These are phyloP conservation scores for Emericellopsis atlantica DNA, from an alignment of 2,329 filamentous ascomycete species.

Conservation along the genomic window DNA sequence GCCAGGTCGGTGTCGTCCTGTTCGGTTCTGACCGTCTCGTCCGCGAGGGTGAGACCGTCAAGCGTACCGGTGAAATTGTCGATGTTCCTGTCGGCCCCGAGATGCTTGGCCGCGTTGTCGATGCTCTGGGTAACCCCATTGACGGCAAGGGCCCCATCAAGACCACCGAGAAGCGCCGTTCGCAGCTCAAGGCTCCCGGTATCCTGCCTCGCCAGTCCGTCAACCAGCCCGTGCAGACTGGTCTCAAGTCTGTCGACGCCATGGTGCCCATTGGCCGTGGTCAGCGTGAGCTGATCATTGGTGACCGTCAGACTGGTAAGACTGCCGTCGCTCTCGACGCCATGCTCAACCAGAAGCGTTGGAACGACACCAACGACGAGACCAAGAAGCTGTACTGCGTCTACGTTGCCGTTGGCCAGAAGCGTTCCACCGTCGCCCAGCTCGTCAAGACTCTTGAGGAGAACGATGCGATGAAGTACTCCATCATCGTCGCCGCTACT, in stretches of 20 bases:
- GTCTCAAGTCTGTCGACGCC: constrained; percentile 97
- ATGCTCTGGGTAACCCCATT: constrained; percentile 97
- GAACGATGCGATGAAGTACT: constrained; percentile 99
- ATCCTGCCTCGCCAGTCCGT: constrained; percentile 96
- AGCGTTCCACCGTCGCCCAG: constrained; percentile 98
- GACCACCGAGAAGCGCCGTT: constrained; percentile 83
- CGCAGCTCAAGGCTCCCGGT: constrained; percentile 96
- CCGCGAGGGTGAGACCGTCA: constrained; percentile 98
- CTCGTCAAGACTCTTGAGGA: constrained; percentile 99
- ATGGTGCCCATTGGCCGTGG: constrained; percentile 99
- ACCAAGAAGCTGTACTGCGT: constrained; percentile 98
- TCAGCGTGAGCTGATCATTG: constrained; percentile 99
- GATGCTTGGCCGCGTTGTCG: constrained; percentile 94
- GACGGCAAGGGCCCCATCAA: constrained; percentile 98
- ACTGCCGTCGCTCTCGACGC: constrained; percentile 95
- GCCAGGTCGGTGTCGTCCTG: constrained; percentile 99
- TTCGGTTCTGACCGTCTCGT: constrained; percentile 99
- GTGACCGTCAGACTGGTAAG: constrained; percentile 99
- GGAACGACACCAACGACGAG: constrained; percentile 83
- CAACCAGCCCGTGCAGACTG: constrained; percentile 98
- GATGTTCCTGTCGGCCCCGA: constrained; percentile 89
- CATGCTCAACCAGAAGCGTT: constrained; percentile 98
- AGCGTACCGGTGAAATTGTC: constrained; percentile 99
- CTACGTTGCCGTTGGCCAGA: constrained; percentile 98
- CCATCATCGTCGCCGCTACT: constrained; percentile 83